Percentiles rank a stretch among this genome's conserved stretches.
These are phyloP conservation scores for Vigna angularis DNA, from an alignment of 306 rosid species.

Conservation along the genomic window DNA sequence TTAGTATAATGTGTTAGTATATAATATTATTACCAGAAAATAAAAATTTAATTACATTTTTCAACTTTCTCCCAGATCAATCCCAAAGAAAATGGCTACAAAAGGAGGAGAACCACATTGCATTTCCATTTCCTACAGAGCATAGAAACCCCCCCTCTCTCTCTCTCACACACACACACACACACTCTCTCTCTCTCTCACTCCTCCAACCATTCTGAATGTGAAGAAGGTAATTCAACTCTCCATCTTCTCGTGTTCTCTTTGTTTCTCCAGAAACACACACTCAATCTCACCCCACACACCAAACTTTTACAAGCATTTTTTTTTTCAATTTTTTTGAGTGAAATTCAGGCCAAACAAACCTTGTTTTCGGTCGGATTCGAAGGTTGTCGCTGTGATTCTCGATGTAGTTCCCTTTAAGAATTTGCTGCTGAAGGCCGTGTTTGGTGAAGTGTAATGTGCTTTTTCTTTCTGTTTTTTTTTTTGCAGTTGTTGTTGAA, in stretches of 20 bases:
- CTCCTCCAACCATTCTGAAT: conserved; percentile 34
- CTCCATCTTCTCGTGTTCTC: conserved; percentile 16
- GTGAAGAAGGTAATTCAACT: conserved; percentile 29
- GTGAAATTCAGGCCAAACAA: neutral
- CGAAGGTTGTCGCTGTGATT: neutral
- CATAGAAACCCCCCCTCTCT: neutral
- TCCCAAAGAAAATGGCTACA: neutral
- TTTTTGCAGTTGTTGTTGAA: conserved; percentile 41
- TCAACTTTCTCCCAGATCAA: neutral
- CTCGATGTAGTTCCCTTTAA: neutral
- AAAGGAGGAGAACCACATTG: conserved; percentile 5
- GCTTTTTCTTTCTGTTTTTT: neutral
- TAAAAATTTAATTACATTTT: too few relatives aligned
- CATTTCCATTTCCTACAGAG: neutral
- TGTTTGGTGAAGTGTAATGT: conserved; percentile 38
- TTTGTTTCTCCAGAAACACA: conserved; percentile 7
- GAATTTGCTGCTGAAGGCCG: conserved; percentile 31
- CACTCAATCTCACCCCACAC: neutral
- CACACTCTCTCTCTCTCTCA: neutral
- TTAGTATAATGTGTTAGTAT: too few relatives aligned
- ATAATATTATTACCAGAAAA: too few relatives aligned
- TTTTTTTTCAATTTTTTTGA: neutral
- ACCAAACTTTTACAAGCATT: neutral
- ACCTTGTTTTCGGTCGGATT: conserved; percentile 27
- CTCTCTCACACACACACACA: neutral